Conservation (phyloP, 164 flowering plant genomes). For the Chimonanthus salicifolius region DNA sequence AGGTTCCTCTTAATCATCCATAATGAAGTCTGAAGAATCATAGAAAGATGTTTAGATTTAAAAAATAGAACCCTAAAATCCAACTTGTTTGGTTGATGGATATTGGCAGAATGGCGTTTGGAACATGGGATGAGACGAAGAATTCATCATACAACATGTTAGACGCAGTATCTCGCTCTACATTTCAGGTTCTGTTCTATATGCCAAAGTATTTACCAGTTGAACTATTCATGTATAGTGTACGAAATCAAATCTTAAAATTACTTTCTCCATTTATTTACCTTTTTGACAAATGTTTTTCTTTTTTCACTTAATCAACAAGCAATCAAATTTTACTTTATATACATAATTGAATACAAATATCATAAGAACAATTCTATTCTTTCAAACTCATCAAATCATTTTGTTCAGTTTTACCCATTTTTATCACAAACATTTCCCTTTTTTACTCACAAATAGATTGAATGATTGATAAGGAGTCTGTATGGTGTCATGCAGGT, state of each 20-base stretch:
- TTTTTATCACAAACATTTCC: background rate
- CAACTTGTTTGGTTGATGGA: background rate
- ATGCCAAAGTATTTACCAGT: too few relatives aligned
- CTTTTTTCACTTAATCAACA: too few relatives aligned
- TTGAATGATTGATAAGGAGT: too few relatives aligned
- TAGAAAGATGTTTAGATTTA: too few relatives aligned
- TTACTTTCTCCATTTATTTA: too few relatives aligned
- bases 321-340: background rate
- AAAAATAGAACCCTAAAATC: too few relatives aligned
- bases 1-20: background rate
- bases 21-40: too few relatives aligned
- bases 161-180: conserved; percentile 33
- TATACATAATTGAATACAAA: too few relatives aligned
- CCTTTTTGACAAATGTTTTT: background rate
- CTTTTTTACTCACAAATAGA: too few relatives aligned
- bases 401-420: background rate
- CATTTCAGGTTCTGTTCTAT: conserved; percentile 23
- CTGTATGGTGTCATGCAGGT: conserved; percentile 17
- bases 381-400: background rate
- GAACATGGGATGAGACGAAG: conserved; percentile 22
- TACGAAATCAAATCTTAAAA: too few relatives aligned
- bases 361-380: background rate
- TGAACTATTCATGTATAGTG: too few relatives aligned
- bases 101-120: conserved; percentile 28
- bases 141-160: conserved; percentile 20